phyloP scores from a whole-genome alignment of 1,284 basidiomycete genomes.

The Exobasidium cylindrosporum region DNA sequence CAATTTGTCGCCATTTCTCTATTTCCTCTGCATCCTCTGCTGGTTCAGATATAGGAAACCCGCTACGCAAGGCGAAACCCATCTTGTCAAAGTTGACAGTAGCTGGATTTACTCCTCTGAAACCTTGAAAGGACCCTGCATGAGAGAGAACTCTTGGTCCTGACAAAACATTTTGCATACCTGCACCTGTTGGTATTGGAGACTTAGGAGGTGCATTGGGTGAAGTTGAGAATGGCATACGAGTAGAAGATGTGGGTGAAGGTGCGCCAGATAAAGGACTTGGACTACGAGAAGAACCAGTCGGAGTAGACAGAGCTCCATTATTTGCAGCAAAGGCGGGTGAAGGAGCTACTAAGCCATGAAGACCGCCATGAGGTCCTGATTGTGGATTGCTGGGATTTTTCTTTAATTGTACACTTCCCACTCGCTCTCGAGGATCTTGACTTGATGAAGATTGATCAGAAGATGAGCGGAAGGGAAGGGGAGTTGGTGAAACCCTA shows the following conservation, averaged over 20 bases:
- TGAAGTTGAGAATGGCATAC: not conserved
- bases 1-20: constrained; percentile 69
- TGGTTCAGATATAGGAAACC: constrained; percentile 18
- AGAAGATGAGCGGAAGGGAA: constrained; percentile 38
- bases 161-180: not conserved
- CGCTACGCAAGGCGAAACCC: constrained; percentile 36
- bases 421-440: constrained; percentile 29
- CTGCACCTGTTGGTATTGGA: not conserved
- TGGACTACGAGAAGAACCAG: constrained; percentile 17
- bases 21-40: constrained; percentile 70
- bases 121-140: not conserved
- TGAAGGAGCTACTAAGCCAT: not conserved
- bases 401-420: constrained; percentile 39
- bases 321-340: not conserved
- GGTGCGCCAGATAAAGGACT: constrained; percentile 16
- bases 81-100: constrained; percentile 22
- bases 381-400: constrained; percentile 48
- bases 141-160: not conserved
- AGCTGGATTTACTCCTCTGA: not conserved
- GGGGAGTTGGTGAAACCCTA: constrained; percentile 4
- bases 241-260: not conserved
- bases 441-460: constrained; percentile 25
- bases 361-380: constrained; percentile 20
- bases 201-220: not conserved
- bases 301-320: not conserved